Evolutionary conservation across 2,329 filamentous ascomycete species (phyloP), one percentile per base, ranked within the genome.

Genomic region (Beauveria rudraprayagi): DNA sequence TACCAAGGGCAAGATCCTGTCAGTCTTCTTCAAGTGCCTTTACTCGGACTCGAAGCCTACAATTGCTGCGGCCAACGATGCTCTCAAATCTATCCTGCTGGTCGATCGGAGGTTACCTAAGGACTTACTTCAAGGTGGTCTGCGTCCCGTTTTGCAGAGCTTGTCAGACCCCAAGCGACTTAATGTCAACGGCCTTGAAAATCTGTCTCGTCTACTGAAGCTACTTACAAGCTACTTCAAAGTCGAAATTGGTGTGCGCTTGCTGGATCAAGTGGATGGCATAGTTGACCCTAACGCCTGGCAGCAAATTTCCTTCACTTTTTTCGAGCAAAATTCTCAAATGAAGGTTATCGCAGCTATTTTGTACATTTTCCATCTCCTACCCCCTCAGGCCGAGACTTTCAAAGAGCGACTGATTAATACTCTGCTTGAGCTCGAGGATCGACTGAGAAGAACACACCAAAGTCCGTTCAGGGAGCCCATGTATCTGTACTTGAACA

Each of bases 161-260:
- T 82, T 99, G 3, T 93, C 96, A 66, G 94, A 99, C 70, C 90
- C 93, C 0, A 91, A 96, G 72, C 88, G 93, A 61, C 79, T 99
- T 22, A 96, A 87, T 22, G 90, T 93, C 0, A 89, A 92, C 67
- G 92, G 92, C 2, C 79, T 99, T 5, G 92, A 97, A 71, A 96
- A 96, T 28, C 78, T 99, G 37, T 92, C 92, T 19, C 86, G 93
- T 44, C 80, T 99, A 1, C 76, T 99, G 63, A 93, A 94, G 65
- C 80, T 99, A 2, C 79, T 99, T 19, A 99, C 93, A 0, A 97
- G 94, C 63, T 99, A 99, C 73, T 99, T 99, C 76, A 99, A 99
- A 75, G 92, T 97, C 1, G 94, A 99, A 71, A 99, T 99, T 59
- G 95, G 94, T 7, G 85, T 91, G 24, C 85, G 94, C 26, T 77